These are phyloP conservation scores for Malus sieversii DNA, from an alignment of 306 rosid genomes.

Conservation along the genomic window DNA sequence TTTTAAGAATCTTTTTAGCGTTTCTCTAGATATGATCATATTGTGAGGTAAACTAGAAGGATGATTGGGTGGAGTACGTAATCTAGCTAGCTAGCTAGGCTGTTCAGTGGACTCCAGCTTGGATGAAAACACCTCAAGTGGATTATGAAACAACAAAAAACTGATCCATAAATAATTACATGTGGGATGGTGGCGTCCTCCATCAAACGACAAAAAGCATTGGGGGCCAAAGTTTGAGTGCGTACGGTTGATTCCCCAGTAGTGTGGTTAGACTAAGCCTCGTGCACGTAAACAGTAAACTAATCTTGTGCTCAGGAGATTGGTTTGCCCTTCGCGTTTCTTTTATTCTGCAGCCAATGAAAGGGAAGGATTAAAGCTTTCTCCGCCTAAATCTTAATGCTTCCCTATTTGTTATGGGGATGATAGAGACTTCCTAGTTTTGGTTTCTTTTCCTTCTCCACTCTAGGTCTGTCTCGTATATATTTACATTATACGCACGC, in stretches of 20 bases:
- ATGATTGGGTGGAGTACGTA: neutral
- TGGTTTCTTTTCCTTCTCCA: conserved; percentile 3
- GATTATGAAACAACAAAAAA: neutral
- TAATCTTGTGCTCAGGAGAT: neutral
- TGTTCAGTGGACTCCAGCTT: neutral
- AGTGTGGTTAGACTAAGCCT: neutral
- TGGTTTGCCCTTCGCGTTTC: neutral
- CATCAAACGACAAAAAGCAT: neutral
- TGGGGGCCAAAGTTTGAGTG: neutral
- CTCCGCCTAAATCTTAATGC: neutral
- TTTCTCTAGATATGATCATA: no score
- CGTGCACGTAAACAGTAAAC: neutral
- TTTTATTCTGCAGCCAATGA: neutral
- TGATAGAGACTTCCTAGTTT: neutral
- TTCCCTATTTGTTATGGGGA: neutral
- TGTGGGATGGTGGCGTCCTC: neutral
- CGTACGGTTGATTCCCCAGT: neutral
- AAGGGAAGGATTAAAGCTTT: neutral
- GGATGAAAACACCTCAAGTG: neutral
- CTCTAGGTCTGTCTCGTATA: neutral
- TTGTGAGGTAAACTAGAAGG: neutral
- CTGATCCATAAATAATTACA: neutral
- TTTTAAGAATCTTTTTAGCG: no score
- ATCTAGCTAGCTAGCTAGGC: neutral
- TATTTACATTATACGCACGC: neutral